Evolutionary conservation across 495 filamentous ascomycete species (phyloP), one percentile per base, ranked within the genome.

Genomic region (Staphylotrichum longicolle): DNA sequence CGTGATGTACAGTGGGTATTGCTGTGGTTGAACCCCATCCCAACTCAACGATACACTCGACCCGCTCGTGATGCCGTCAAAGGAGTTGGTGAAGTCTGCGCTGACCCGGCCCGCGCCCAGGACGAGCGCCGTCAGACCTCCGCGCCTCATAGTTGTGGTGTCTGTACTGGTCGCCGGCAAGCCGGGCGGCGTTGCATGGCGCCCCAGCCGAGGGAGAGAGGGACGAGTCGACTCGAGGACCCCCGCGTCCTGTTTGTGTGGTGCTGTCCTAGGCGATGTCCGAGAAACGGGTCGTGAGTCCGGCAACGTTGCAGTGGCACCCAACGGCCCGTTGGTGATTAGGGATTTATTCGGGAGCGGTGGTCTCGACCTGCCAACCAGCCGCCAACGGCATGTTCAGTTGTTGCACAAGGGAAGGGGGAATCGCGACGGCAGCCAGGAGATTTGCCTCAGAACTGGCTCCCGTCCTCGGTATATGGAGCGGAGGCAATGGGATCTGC

Each of bases 1-100:
- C 30, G 51, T 60, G 51, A 64, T 52, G 50, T 20, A 52, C 48
- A 64, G 37, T 45, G 62, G 62, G 20, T 56, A 56, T 32, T 60
- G 12, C n/a, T 60, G 45, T 14, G 50, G 35, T 7, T n/a, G 39
- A 15, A 56, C 50, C 1, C 8, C 52, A 2, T 64, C 51, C 57
- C 62, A 64, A 2, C 42, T 50, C 53, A 64, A 39, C 7, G 32
- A 14, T 4, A 57, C 33, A 15, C 15, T 15, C 4, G 51, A 41
- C 6, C 62, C 57, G 12, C 33, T 57, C 14, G 47, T 46, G 39
- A 64, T 48, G 54, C 52, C 41, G 37, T 61, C 52, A 35, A 61
- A 64, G 4, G 62, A 54, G 42, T 54, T 64, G 48, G 55, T 54
- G 59, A 61, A 61, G 40, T 12, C 57, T 10, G 48, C 57, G 6